These are phyloP conservation scores for Trametes meyenii DNA, from an alignment of 768 basidiomycete species.

Conservation along the genomic window DNA sequence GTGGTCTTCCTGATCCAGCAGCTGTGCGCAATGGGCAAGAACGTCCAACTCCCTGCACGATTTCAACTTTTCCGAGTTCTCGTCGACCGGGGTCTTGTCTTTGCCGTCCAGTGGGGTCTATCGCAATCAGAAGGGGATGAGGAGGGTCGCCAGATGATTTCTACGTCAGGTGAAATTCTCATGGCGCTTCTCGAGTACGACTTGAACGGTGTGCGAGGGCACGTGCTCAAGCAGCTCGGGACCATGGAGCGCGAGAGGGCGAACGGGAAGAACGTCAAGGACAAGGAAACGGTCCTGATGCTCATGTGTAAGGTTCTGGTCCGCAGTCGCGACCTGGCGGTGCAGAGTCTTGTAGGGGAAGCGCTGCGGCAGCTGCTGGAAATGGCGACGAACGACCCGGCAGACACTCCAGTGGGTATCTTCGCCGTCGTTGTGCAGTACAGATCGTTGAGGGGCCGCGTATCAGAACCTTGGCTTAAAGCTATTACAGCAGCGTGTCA, in stretches of 20 bases:
- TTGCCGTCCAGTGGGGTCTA: slow-evolving; percentile 93
- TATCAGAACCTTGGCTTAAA: slow-evolving; percentile 40
- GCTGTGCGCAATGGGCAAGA: slow-evolving; percentile 94
- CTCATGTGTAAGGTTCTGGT: slow-evolving; percentile 78
- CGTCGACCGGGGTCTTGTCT: slow-evolving; percentile 85
- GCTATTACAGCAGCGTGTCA: slow-evolving; percentile 53
- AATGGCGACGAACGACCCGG: slow-evolving; percentile 46
- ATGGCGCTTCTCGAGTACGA: slow-evolving; percentile 89
- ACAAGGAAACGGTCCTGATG: slow-evolving; percentile 73
- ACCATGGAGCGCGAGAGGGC: slow-evolving; percentile 70
- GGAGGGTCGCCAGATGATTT: slow-evolving; percentile 60
- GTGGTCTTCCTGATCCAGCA: slow-evolving; percentile 90
- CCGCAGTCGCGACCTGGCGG: slow-evolving; percentile 78
- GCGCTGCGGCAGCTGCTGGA: slow-evolving; percentile 83
- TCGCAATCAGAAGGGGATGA: slow-evolving; percentile 61
- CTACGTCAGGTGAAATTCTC: slow-evolving; percentile 85
- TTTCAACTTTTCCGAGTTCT: slow-evolving; percentile 84
- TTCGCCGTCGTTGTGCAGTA: neutral
- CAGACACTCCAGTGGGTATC: slow-evolving; percentile 26
- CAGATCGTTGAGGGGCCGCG: neutral
- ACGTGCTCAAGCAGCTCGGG: slow-evolving; percentile 79
- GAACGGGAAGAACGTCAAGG: slow-evolving; percentile 59
- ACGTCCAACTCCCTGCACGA: slow-evolving; percentile 87
- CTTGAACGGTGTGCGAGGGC: slow-evolving; percentile 79
- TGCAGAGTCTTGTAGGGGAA: slow-evolving; percentile 91